phyloP scores from a whole-genome alignment of 306 rosid species.

The Luffa aegyptiaca region DNA sequence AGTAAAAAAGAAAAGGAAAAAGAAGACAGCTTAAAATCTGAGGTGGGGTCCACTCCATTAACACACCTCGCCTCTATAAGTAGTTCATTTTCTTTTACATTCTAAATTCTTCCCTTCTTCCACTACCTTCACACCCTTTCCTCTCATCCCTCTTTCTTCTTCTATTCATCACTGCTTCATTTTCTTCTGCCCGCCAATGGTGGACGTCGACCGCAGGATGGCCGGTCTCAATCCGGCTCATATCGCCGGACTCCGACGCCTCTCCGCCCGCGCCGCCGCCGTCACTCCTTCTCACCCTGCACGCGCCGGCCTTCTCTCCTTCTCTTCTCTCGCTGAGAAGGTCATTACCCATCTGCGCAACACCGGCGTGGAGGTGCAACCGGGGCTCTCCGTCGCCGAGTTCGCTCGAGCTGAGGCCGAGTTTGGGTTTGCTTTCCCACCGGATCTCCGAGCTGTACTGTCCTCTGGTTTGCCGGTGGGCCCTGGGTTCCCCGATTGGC shows the following conservation, averaged over 20 bases:
- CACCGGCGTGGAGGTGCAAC: conserved; percentile 57
- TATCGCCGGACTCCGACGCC: conserved; percentile 80
- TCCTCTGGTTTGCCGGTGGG: conserved; percentile 85
- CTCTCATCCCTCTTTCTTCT: background rate
- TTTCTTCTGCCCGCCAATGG: conserved; percentile 33
- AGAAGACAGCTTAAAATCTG: background rate
- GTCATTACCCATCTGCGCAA: conserved; percentile 56
- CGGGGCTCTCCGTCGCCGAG: conserved; percentile 67
- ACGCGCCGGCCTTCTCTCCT: conserved; percentile 67
- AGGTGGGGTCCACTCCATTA: background rate
- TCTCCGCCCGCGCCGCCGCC: conserved; percentile 90
- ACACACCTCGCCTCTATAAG: background rate
- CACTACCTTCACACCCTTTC: background rate
- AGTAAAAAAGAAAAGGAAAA: background rate
- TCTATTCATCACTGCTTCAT: background rate
- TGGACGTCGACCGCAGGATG: conserved; percentile 98
- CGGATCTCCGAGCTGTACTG: conserved; percentile 84
- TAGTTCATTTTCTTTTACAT: background rate
- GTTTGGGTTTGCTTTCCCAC: conserved; percentile 80
- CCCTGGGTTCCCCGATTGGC: conserved; percentile 94
- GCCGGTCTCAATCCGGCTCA: conserved; percentile 93
- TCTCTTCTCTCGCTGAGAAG: conserved; percentile 54
- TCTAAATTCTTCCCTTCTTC: background rate
- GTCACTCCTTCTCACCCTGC: conserved; percentile 43
- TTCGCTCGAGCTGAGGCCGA: conserved; percentile 94